phyloP scores from a whole-genome alignment of 2,329 filamentous ascomycete species.

The Botryotinia globosa region DNA sequence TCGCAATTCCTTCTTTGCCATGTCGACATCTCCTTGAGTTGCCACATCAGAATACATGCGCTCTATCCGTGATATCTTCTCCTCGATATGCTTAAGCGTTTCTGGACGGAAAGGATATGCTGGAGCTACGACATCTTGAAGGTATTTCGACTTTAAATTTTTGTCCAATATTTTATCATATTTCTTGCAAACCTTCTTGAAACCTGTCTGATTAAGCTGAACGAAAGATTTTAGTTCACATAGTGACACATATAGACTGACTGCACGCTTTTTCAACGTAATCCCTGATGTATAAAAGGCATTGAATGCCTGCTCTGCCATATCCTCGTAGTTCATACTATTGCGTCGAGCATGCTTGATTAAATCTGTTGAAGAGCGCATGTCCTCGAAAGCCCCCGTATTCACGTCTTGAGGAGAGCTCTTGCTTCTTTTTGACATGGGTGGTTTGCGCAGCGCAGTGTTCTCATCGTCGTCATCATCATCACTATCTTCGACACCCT shows the following conservation, averaged over 20 bases:
- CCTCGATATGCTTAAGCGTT: constrained; percentile 68
- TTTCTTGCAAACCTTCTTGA: constrained; percentile 95
- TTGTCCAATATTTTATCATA: constrained; percentile 95
- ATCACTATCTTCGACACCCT: constrained; percentile 64
- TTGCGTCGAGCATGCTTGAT: constrained; percentile 56
- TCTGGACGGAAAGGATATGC: constrained; percentile 78
- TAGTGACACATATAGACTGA: constrained; percentile 83
- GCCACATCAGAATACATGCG: constrained; percentile 76
- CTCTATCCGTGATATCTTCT: constrained; percentile 73
- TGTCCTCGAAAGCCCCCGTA: constrained; percentile 45
- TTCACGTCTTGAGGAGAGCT: constrained; percentile 31
- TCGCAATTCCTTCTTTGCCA: constrained; percentile 80
- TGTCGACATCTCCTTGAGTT: constrained; percentile 72
- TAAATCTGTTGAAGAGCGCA: constrained; percentile 62
- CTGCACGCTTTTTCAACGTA: constrained; percentile 87
- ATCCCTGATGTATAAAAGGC: constrained; percentile 70
- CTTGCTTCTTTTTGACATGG: constrained; percentile 39
- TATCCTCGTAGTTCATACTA: constrained; percentile 72
- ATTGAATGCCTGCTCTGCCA: constrained; percentile 69
- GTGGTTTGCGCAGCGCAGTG: constrained; percentile 42
- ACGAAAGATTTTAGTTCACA: constrained; percentile 96
- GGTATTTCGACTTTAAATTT: constrained; percentile 73
- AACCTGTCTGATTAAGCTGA: constrained; percentile 94
- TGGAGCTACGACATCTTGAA: constrained; percentile 68
- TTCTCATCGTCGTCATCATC: constrained; percentile 65